Conservation (phyloP, 345 rosid species). For the Sonneratia caseolaris region DNA sequence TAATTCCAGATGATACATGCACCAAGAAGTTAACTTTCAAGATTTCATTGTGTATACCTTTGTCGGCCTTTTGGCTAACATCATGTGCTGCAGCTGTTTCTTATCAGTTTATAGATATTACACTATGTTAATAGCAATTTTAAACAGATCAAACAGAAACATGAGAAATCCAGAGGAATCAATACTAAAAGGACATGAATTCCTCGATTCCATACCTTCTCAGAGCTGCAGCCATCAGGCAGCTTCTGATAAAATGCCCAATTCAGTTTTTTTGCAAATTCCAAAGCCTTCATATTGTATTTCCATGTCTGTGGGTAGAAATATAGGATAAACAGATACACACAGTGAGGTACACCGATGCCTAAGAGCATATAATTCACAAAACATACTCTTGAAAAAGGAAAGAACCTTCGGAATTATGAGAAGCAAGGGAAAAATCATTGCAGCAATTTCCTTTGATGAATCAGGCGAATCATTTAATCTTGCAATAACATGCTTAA, state of each 20-base stretch:
- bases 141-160: not conserved
- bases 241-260: conserved; percentile 64
- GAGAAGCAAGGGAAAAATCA: conserved; percentile 67
- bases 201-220: conserved; percentile 26
- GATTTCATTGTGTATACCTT: not conserved
- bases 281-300: conserved; percentile 49
- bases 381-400: not conserved
- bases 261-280: conserved; percentile 43
- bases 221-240: conserved; percentile 27
- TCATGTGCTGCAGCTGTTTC: too few relatives aligned
- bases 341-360: not conserved
- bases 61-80: too few relatives aligned
- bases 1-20: not conserved
- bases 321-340: conserved; percentile 2
- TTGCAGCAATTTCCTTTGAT: conserved; percentile 50
- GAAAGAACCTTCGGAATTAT: conserved; percentile 55
- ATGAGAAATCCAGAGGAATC: not conserved
- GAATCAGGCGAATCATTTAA: conserved; percentile 30
- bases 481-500: conserved; percentile 42
- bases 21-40: not conserved
- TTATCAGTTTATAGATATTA: not conserved
- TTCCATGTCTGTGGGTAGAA: conserved; percentile 47
- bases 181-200: not conserved
- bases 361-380: not conserved
- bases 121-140: not conserved